Evolutionary conservation across 768 basidiomycete species (phyloP), one percentile per base, ranked within the genome.

Genomic region (Hydnomerulius pinastri): DNA sequence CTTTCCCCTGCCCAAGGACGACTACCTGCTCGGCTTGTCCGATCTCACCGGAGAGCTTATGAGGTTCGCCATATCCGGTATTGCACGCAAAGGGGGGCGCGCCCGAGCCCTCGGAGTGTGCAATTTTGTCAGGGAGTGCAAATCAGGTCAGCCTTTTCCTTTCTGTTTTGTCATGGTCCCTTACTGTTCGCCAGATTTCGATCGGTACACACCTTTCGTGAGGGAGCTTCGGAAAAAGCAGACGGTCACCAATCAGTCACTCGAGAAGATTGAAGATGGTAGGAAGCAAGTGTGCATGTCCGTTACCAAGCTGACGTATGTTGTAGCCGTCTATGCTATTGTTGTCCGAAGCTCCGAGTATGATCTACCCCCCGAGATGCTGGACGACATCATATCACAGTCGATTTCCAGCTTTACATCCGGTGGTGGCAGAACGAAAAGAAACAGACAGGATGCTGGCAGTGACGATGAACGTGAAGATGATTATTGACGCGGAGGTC

Each of bases 31-130:
- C 3, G 97, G 97, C 5, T 71, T 98, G 24, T 90, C 92, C 6
- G 97, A 99, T 69, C 77, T 99, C 18, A 97, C 93, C 0, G 97
- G 97, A 37, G 97, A 99, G 70, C 81, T 98, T 21, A 98, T 98
- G 97, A 81, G 96, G 28, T 88, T 87, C 55, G 93, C 92, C 10
- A 96, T 98, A 52, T 90, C 92, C 39, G 82, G 88, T 39, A 82
- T 93, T 35, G 73, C 82, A 3, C 79, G 77, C 13, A 80, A 79
- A 39, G 86, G 86, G 3, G 87, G 86, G 4, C 80, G 82, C 10
- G 68, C 73, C 50, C 82, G 78, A 59, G 87, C 88, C 1, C 72
- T 69, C 17, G 73, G 83, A 53, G 78, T 90, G 6, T 86, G 87
- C 60, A 70, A 71, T 13, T 89, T 92, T 61, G 88, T 93, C 15